Evolutionary conservation across 148 eudicot genomes (phyloP).

Genomic region (Suaeda aralocaspica): DNA sequence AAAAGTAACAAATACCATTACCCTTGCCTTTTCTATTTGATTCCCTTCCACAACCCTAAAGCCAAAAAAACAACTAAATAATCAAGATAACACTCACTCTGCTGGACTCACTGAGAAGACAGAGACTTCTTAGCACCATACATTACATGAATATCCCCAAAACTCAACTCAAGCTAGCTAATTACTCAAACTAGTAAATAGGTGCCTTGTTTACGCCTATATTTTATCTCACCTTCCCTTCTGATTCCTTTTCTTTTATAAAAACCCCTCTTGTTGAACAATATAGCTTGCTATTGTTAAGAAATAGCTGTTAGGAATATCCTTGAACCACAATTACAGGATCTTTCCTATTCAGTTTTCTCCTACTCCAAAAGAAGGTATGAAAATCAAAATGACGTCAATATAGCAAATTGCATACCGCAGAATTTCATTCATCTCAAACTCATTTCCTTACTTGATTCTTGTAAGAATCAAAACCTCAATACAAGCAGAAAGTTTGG

Average conservation of each 20-base stretch:
- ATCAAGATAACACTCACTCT: too few relatives aligned
- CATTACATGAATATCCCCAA: too few relatives aligned
- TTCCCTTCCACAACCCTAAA: neutral
- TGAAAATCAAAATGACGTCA: neutral
- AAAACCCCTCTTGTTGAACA: neutral
- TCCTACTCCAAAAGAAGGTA: neutral
- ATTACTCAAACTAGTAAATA: neutral
- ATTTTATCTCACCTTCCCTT: neutral
- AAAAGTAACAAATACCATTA: neutral
- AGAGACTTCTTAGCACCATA: too few relatives aligned
- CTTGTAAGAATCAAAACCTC: neutral
- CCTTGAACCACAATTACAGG: too few relatives aligned
- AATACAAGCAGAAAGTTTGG: neutral
- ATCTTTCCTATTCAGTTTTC: neutral
- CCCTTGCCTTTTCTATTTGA: neutral
- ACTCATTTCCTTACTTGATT: neutral
- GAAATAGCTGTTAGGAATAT: neutral
- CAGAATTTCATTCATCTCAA: neutral
- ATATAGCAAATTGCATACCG: neutral
- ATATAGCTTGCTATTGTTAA: neutral
- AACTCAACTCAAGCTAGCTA: neutral
- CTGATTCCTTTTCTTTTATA: too few relatives aligned
- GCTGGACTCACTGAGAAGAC: too few relatives aligned
- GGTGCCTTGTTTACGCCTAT: neutral
- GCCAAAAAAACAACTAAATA: too few relatives aligned